Base-by-base conservation (phyloP, 2,329 filamentous ascomycete genomes). In the Endoconidiophora laricicola region DNA sequence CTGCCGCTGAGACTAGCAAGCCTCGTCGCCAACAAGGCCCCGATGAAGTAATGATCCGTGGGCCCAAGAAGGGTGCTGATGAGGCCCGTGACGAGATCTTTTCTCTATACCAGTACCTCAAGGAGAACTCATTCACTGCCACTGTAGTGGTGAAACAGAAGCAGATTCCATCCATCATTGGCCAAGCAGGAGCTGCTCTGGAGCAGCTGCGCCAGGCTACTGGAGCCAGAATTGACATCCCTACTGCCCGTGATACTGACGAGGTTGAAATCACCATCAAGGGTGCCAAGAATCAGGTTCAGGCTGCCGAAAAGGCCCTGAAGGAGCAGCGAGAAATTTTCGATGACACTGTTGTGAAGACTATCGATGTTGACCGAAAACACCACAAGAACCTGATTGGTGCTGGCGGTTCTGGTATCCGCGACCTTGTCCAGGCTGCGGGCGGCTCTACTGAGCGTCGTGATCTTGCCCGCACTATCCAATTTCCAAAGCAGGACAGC, bases 131-230 rank as follows among this genome's bases (percentile, higher is more conserved):
- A 0, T 75, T 83, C 63, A 81, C 76, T 20, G 84, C 81, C 14
- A 82, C 78, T 10, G 79, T 98, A 12, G 79, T 83, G 10, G 86
- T 98, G 33, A 83, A 93, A 57, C 86, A 91, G 65, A 88, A 80
- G 66, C 88, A 96, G 64, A 73, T 98, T 52, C 87, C 88, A n/a
- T 90, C 85, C 16, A 69, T 98, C 56, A 96, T 98, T 58, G 91
- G 91, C 46, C 81, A 87, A 59, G 84, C 87, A 39, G 91, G 91
- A 55, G 79, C 82, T 58, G 87, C 86, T 58, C 86, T 98, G 74
- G 91, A 96, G 58, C 83, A 86, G 60, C 72, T 98, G 45, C 83
- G 91, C 53, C 78, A 87, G 56, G 71, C 78, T 50, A 94, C 86
- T 44, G 86, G 86, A 49, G 87, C 87, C 22, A 83, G 83, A 66